Percentiles rank a stretch among this genome's conserved stretches.
phyloP scores from a whole-genome alignment of 208 protist species.

The Dictyostelium gargantuum region DNA sequence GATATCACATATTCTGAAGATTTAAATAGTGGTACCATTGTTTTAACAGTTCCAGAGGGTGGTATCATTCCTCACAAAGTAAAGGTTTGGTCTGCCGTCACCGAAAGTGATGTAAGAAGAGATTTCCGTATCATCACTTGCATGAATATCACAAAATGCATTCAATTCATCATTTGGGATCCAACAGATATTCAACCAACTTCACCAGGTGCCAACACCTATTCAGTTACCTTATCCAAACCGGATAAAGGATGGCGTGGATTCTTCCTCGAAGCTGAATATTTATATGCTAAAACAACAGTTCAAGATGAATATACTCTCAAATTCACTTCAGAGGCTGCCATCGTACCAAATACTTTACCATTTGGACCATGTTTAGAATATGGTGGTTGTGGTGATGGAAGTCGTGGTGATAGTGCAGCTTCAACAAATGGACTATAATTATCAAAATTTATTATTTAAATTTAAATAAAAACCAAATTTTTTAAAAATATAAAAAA shows the following conservation, averaged over 20 bases:
- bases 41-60: not conserved
- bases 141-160: not conserved
- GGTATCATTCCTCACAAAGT: slow-evolving; percentile 1
- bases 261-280: slow-evolving; percentile 40
- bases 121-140: slow-evolving; percentile 50
- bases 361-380: slow-evolving; percentile 20
- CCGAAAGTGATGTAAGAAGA: not conserved
- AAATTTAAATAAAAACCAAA: no score
- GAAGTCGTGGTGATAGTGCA: no score
- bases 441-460: no score
- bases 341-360: slow-evolving; percentile 38
- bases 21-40: slow-evolving; percentile 4
- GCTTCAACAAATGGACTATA: not conserved
- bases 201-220: not conserved
- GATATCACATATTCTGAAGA: not conserved
- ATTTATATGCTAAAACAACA: not conserved
- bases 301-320: slow-evolving; percentile 25
- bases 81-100: slow-evolving; percentile 16
- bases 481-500: no score
- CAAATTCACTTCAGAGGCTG: slow-evolving; percentile 37
- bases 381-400: not conserved
- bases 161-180: slow-evolving; percentile 31
- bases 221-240: not conserved
- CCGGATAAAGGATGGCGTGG: slow-evolving; percentile 19
- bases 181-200: not conserved